These are phyloP conservation scores for Citeromyces nyonsensis DNA, from an alignment of 805 yeast genomes.

Conservation along the genomic window DNA sequence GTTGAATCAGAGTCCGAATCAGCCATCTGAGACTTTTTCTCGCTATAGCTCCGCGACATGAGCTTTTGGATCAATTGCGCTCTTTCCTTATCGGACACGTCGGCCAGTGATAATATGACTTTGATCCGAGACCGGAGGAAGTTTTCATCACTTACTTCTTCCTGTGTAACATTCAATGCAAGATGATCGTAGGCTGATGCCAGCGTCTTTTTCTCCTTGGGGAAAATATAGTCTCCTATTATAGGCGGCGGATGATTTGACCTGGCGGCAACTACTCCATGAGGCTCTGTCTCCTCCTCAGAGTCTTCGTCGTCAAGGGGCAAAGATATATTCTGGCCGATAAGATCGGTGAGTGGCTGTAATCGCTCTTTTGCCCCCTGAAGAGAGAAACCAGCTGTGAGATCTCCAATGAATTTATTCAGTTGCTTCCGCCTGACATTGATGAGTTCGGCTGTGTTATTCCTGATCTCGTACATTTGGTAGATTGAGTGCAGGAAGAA, in stretches of 20 bases:
- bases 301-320: constrained; percentile 30
- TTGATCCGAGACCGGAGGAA: constrained; percentile 32
- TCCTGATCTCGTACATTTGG: too few relatives aligned
- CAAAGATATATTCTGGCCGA: constrained; percentile 28
- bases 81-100: constrained; percentile 24
- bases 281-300: constrained; percentile 13
- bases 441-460: constrained; percentile 7
- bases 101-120: constrained; percentile 21
- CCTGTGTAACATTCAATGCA: constrained; percentile 12
- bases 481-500: too few relatives aligned
- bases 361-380: constrained; percentile 36
- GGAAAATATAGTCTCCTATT: constrained; percentile 21
- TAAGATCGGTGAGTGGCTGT: constrained; percentile 26
- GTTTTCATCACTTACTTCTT: constrained; percentile 16
- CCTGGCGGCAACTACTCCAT: constrained; percentile 21
- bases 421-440: constrained; percentile 18
- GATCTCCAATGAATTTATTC: constrained; percentile 21
- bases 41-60: constrained; percentile 48
- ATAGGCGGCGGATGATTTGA: constrained; percentile 17
- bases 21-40: neutral
- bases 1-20: constrained; percentile 1
- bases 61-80: constrained; percentile 40
- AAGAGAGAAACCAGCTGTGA: constrained; percentile 27
- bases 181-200: constrained; percentile 9
- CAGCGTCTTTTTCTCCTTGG: constrained; percentile 5